These are phyloP conservation scores for Lentinus brumalis DNA, from an alignment of 768 basidiomycete genomes.

Conservation along the genomic window DNA sequence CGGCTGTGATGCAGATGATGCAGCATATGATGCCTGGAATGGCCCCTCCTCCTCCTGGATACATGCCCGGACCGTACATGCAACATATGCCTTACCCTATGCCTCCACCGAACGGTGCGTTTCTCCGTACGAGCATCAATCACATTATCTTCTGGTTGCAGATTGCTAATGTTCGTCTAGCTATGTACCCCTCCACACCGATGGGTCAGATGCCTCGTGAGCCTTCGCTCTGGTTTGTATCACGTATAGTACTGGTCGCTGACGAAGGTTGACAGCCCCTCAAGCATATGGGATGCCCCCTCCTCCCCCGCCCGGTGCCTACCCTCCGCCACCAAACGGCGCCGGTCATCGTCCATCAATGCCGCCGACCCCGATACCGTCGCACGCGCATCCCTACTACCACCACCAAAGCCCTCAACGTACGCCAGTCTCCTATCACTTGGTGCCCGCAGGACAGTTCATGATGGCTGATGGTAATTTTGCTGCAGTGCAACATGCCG, in stretches of 20 bases:
- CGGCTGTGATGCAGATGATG: conserved; percentile 11
- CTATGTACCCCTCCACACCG: conserved; percentile 79
- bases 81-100: conserved; percentile 85
- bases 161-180: conserved; percentile 34
- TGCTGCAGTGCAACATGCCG: conserved; percentile 75
- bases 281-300: conserved; percentile 77
- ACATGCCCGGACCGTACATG: conserved; percentile 82
- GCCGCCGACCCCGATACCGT: conserved; percentile 89
- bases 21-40: conserved; percentile 88
- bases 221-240: conserved; percentile 27
- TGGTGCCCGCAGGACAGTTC: conserved; percentile 18
- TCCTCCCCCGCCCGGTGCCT: conserved; percentile 74
- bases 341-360: conserved; percentile 81
- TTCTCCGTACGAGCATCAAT: conserved; percentile 10
- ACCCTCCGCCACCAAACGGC: conserved; percentile 78
- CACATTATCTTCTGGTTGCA: not conserved
- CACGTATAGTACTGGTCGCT: conserved; percentile 1
- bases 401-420: conserved; percentile 83
- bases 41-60: conserved; percentile 77
- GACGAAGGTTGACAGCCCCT: conserved; percentile 44
- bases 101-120: conserved; percentile 74
- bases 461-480: conserved; percentile 21
- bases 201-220: conserved; percentile 90
- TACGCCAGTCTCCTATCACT: conserved; percentile 40
- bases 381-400: conserved; percentile 86